Base-by-base conservation (phyloP, 2,329 filamentous ascomycete genomes). In the Phyllachora maydis region DNA sequence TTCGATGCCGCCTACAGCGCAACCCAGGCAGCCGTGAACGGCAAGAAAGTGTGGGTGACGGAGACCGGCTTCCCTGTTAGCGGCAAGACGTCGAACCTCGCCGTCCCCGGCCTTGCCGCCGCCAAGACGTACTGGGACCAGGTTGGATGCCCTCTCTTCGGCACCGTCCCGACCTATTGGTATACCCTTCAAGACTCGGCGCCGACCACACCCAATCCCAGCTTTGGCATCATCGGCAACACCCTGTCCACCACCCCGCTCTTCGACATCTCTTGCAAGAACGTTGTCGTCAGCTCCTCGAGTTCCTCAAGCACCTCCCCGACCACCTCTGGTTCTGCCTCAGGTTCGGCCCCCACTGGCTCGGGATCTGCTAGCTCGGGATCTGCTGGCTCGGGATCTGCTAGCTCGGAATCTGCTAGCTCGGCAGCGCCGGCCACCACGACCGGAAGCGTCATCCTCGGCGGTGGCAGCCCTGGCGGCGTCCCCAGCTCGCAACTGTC, bases 211-310 rank as follows among this genome's bases (percentile, higher is more conserved):
- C 67, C 71, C 16, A 63, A 53, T 48, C 72, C 74, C 19, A 69
- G 62, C 41, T 85, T 83, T 37, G 75, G 76, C 26, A 51, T 85
- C 34, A 52, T 77, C 26, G 65, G 65, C 30, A 50, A 50, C 25
- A 43, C 50, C 21, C 42, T 70, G 32, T 50, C 46, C 35, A 52
- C 48, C 30, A 62, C 49, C 22, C 66, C 70, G 13, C 48, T 72
- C 16, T 75, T 59, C 40, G 63, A 75, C 39, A 59, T 76, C 25
- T 61, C 59, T 21, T 77, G 68, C 52, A 42, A 45, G 26, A 40
- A 49, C 26, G 43, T 28, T 38, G 7, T 35, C 26, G 29, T 32
- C 32, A 26, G 23, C 29, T 26, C 17, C 23, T 18, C 24, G 11
- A 19, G 19, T 16, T 19, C 16, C 4, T 19, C 4, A n/a, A 28